Conservation (phyloP, 148 eudicot species). For the Simmondsia chinensis region DNA sequence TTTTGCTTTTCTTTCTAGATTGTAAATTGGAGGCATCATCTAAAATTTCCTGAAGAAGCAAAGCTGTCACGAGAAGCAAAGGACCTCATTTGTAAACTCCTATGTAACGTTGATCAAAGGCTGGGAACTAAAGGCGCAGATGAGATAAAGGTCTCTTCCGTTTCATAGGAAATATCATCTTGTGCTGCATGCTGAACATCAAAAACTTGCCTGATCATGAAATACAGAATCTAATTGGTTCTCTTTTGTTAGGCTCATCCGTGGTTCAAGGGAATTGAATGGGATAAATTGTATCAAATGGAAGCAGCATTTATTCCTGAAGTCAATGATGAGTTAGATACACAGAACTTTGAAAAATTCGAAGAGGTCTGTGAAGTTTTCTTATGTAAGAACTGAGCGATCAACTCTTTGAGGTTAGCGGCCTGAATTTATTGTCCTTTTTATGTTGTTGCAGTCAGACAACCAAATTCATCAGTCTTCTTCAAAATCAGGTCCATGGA, state of each 20-base stretch:
- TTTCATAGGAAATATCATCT: too few species aligned
- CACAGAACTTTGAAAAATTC: conserved; percentile 95
- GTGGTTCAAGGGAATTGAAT: conserved; percentile 80
- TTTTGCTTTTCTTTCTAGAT: conserved; percentile 37
- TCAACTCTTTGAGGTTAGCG: too few species aligned
- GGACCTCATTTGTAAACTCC: conserved; percentile 82
- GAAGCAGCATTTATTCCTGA: conserved; percentile 97
- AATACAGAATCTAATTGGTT: neutral
- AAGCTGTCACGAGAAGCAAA: conserved; percentile 94
- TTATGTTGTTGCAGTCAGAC: conserved; percentile 46
- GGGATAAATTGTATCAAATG: conserved; percentile 85
- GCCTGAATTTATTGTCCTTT: too few species aligned
- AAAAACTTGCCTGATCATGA: neutral
- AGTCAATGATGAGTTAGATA: conserved; percentile 95
- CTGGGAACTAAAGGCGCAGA: conserved; percentile 93
- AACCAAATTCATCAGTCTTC: conserved; percentile 43
- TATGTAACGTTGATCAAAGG: conserved; percentile 87
- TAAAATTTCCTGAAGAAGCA: conserved; percentile 97
- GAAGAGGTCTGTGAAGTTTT: conserved; percentile 57
- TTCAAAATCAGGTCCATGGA: conserved; percentile 92
- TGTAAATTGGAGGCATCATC: conserved; percentile 95
- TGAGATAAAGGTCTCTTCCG: conserved; percentile 73
- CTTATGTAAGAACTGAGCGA: neutral
- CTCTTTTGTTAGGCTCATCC: conserved; percentile 61
- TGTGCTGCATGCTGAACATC: neutral